Percentiles rank a stretch among this genome's conserved stretches.
These are phyloP conservation scores for Takashimella koratensis DNA, from an alignment of 1,284 basidiomycete genomes.

Conservation along the genomic window DNA sequence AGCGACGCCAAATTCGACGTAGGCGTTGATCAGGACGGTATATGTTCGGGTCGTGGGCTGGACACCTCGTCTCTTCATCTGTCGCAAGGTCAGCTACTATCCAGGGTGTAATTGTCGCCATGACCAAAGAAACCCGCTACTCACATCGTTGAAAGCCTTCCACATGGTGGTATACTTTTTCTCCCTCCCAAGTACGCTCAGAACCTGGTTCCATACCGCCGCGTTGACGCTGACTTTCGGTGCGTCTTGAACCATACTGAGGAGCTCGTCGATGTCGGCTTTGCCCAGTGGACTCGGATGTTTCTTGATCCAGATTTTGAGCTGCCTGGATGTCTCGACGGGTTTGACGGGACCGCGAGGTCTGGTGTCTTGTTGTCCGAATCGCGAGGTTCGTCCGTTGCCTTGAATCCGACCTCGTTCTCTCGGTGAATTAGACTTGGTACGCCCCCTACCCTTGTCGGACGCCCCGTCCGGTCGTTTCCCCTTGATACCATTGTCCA, in stretches of 20 bases:
- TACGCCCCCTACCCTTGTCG: too few relatives aligned
- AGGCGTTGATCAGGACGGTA: conserved; percentile 43
- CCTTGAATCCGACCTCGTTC: too few relatives aligned
- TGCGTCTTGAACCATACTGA: conserved; percentile 25
- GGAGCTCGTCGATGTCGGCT: conserved; percentile 23
- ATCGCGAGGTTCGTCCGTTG: too few relatives aligned
- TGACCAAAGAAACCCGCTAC: conserved; percentile 5
- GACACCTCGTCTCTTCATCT: conserved; percentile 50
- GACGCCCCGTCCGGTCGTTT: too few relatives aligned
- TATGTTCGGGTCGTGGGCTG: conserved; percentile 40
- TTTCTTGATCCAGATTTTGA: conserved; percentile 23
- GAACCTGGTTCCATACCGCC: conserved; percentile 42
- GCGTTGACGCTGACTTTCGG: conserved; percentile 30
- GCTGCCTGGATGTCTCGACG: conserved; percentile 12
- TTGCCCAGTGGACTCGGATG: conserved; percentile 15
- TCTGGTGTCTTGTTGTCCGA: too few relatives aligned
- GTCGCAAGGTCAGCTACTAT: neutral
- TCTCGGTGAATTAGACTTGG: too few relatives aligned
- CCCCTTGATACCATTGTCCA: too few relatives aligned
- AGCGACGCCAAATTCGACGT: conserved; percentile 21
- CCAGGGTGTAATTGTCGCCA: too few relatives aligned
- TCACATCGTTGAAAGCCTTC: conserved; percentile 40
- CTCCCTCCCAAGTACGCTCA: conserved; percentile 34
- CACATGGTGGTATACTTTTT: conserved; percentile 37
- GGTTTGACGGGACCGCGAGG: too few relatives aligned